phyloP scores from a whole-genome alignment of 2,329 filamentous ascomycete genomes.

The Colletotrichum limetticola region DNA sequence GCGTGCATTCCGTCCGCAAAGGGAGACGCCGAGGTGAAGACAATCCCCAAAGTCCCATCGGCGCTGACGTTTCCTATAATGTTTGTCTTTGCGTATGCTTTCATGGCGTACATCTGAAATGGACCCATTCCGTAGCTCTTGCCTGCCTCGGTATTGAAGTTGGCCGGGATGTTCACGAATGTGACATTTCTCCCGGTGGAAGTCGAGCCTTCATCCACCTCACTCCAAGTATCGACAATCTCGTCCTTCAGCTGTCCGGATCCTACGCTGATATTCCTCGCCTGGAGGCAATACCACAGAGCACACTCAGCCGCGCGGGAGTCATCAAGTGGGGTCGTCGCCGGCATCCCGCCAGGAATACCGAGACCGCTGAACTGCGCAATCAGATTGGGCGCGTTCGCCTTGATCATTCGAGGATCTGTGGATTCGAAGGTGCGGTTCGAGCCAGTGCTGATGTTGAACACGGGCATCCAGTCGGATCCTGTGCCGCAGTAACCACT shows the following conservation, averaged over 20 bases:
- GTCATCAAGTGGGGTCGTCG: constrained; percentile 11
- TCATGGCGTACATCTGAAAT: neutral
- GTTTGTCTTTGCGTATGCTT: neutral
- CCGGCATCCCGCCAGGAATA: neutral
- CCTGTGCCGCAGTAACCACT: neutral
- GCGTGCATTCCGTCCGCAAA: neutral
- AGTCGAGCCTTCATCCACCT: neutral
- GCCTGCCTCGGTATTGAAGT: neutral
- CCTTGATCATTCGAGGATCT: neutral
- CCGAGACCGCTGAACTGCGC: constrained; percentile 10
- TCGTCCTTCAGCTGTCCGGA: constrained; percentile 42
- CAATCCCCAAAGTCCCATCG: neutral
- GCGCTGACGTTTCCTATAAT: neutral
- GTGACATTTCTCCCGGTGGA: neutral
- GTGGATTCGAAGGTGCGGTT: neutral
- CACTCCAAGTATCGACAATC: constrained; percentile 42
- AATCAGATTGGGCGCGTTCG: constrained; percentile 10
- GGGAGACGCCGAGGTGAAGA: neutral
- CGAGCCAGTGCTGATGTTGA: neutral
- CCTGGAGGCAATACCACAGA: constrained; percentile 50
- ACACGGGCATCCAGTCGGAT: neutral
- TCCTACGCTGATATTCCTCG: constrained; percentile 41
- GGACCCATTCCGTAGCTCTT: neutral
- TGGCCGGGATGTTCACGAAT: neutral
- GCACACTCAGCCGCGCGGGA: constrained; percentile 43